Base-by-base conservation (phyloP, 495 filamentous ascomycete species). In the Tuber indicum region DNA sequence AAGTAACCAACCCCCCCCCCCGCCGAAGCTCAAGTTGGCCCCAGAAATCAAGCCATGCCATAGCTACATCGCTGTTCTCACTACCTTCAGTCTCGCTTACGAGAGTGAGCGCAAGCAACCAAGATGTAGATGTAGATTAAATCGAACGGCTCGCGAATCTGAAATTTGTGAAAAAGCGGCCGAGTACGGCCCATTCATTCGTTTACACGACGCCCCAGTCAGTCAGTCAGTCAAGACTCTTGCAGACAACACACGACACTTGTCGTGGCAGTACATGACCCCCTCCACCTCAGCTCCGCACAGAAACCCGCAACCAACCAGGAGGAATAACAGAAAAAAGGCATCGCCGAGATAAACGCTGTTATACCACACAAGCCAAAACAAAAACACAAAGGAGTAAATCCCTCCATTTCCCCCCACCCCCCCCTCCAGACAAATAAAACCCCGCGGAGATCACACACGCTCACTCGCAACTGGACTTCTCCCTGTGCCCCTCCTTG, bases 131-230 rank as follows among this genome's bases (percentile, higher is more conserved):
- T 58, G 14, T 58, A 58, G 9, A 58, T 26, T 26, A 58, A 58
- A 58, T 58, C 52, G 26, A 58, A 58, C 52, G n/a, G n/a, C 52
- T 58, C 52, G 52, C 23, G 52, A 58, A 58, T 58, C 52, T 58
- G 10, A 58, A 26, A 52, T 23, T 58, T 58, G 3, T 26, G 9
- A 2, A 17, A 26, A 58, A n/a, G 52, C n/a, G 0, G 0, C 52
- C 23, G 49, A 58, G 49, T 8, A 9, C 39, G 39, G 39, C 43
- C 43, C 43, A 10, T 44, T 14, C 43, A 9, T 14, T 44, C 43
- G 8, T 8, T 14, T 44, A 9, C 43, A 58, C 16, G 9, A 23
- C 23, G 0, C 7, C n/a, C 49, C 3, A 12, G 47, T 8, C 17
- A 23, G 17, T 49, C 17, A 23, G 19, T 49, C 19, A 6, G 7